Evolutionary conservation across 306 rosid species (phyloP).

Genomic region (Castanopsis chinensis): DNA sequence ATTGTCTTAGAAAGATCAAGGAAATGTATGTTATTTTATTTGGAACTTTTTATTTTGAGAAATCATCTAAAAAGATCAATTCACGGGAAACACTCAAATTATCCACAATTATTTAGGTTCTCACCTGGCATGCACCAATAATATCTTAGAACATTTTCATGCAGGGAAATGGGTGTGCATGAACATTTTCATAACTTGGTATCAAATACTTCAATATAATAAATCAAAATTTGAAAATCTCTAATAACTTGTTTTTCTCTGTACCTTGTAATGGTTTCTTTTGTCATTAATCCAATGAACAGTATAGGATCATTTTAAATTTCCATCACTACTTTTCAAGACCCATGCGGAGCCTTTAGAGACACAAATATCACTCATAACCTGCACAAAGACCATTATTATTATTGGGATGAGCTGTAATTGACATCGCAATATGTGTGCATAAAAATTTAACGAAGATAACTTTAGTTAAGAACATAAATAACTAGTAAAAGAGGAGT

Average conservation of each 20-base stretch:
- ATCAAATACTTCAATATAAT: not conserved
- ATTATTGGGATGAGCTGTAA: not conserved
- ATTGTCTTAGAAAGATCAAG: not conserved
- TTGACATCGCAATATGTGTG: not conserved
- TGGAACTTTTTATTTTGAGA: not conserved
- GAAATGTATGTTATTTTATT: not conserved
- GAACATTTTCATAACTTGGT: not conserved
- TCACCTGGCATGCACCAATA: not conserved
- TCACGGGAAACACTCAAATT: not conserved
- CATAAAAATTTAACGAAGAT: not conserved
- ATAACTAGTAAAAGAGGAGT: not conserved
- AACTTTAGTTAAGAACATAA: not conserved
- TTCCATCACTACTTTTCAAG: constrained; percentile 65
- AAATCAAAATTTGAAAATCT: not conserved
- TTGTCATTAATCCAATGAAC: constrained; percentile 1
- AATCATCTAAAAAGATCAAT: not conserved
- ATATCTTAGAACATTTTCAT: not conserved
- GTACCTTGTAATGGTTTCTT: not conserved
- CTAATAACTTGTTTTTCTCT: not conserved
- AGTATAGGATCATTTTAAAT: constrained; percentile 25
- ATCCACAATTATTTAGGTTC: not conserved
- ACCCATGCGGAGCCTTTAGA: constrained; percentile 67
- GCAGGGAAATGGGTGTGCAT: not conserved
- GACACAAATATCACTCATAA: constrained; percentile 67
- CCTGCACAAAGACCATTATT: constrained; percentile 44